phyloP scores from a whole-genome alignment of 139 green algal species.

The Chlamydomonas schloesseri region DNA sequence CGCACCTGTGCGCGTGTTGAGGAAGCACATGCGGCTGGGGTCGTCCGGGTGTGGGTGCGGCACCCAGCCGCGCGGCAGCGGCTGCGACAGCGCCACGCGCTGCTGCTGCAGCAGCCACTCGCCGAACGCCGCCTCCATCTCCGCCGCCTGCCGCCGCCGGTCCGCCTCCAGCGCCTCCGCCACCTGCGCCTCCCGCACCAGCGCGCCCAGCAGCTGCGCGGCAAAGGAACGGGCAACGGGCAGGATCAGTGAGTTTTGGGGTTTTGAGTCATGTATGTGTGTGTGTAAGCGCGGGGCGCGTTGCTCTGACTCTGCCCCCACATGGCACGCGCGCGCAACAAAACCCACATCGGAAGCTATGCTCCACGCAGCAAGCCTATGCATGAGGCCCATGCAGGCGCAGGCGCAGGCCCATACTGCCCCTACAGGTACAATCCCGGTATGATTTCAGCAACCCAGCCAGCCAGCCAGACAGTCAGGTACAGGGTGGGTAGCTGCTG shows the following conservation, averaged over 20 bases:
- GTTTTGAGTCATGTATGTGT: too few species aligned
- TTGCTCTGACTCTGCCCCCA: not conserved
- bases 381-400: too few species aligned
- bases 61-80: conserved; percentile 47
- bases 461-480: too few species aligned
- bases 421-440: too few species aligned
- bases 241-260: too few species aligned
- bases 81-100: conserved; percentile 39
- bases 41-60: conserved; percentile 39
- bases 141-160: conserved; percentile 4
- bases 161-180: not conserved
- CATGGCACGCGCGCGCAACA: not conserved
- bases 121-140: conserved; percentile 15
- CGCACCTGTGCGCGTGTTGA: conserved; percentile 44
- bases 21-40: conserved; percentile 24
- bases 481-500: too few species aligned
- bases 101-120: conserved; percentile 43
- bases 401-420: too few species aligned
- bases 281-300: too few species aligned
- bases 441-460: too few species aligned
- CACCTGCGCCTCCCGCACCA: conserved; percentile 27
- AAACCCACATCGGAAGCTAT: too few species aligned
- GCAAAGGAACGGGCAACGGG: too few species aligned
- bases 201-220: conserved; percentile 12
- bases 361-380: too few species aligned